Percentiles rank a stretch among this genome's conserved stretches.
These are phyloP conservation scores for Claviceps maximensis DNA, from an alignment of 2,329 filamentous ascomycete species.

Conservation along the genomic window DNA sequence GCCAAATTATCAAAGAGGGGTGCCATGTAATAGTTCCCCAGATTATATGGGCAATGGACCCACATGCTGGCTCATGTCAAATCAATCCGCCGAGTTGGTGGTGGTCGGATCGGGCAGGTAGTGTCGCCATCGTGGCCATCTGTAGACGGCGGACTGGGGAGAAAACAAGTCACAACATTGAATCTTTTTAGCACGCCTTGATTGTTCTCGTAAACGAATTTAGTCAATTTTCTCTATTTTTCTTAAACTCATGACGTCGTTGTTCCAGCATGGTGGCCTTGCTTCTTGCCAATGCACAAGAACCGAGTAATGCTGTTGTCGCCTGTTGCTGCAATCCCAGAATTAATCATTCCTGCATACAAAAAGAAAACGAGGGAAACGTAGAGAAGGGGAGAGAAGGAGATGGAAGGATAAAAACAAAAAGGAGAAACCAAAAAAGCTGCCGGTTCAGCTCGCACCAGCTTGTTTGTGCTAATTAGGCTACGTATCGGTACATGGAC, in stretches of 20 bases:
- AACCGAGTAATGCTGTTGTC: neutral
- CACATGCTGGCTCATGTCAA: too few relatives aligned
- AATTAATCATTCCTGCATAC: neutral
- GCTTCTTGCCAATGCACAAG: neutral
- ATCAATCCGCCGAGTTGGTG: too few relatives aligned
- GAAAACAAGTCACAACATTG: neutral
- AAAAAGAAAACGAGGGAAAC: neutral
- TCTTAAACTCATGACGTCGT: neutral
- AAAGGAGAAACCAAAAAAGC: neutral
- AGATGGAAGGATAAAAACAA: neutral
- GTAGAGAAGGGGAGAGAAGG: neutral
- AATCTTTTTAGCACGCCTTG: neutral
- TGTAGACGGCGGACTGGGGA: too few relatives aligned
- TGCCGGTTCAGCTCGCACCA: neutral
- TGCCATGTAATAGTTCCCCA: too few relatives aligned
- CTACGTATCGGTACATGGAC: conserved; percentile 58
- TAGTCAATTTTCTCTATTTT: neutral
- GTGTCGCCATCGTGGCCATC: too few relatives aligned
- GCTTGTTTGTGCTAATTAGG: conserved; percentile 27
- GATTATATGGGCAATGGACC: too few relatives aligned
- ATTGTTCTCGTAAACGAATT: neutral
- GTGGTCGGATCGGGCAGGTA: too few relatives aligned
- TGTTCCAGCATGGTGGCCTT: neutral
- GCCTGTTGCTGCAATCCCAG: conserved; percentile 1
- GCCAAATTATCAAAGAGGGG: too few relatives aligned